Percentiles rank a stretch among this genome's conserved stretches.
Evolutionary conservation across 1,284 basidiomycete species (phyloP).

Genomic region (Cryptococcus sp.): DNA sequence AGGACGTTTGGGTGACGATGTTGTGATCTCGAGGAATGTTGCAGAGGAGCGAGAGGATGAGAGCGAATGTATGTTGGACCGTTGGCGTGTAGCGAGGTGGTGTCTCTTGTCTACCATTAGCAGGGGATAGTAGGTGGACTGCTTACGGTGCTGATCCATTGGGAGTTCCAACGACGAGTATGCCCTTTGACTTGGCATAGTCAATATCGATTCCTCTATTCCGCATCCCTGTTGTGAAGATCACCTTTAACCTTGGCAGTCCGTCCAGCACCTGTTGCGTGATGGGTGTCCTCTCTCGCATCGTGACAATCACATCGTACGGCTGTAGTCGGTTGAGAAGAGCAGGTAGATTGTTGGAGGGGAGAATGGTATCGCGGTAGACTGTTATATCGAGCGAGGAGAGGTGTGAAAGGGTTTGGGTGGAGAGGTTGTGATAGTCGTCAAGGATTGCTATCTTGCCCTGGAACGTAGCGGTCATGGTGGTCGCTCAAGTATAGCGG

Average conservation of each 20-base stretch:
- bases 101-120: neutral
- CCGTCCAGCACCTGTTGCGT: conserved; percentile 51
- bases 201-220: conserved; percentile 53
- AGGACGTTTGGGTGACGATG: conserved; percentile 18
- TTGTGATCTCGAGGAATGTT: conserved; percentile 53
- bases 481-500: no score
- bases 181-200: conserved; percentile 50
- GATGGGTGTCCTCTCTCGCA: conserved; percentile 63
- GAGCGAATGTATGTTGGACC: conserved; percentile 54
- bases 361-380: conserved; percentile 51
- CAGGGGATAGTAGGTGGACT: neutral
- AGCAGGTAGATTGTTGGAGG: conserved; percentile 48
- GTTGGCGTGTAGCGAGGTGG: conserved; percentile 11
- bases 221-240: conserved; percentile 56
- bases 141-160: conserved; percentile 17
- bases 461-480: no score
- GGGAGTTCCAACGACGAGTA: conserved; percentile 56
- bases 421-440: conserved; percentile 57
- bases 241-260: conserved; percentile 56
- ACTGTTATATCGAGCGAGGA: conserved; percentile 19
- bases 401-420: conserved; percentile 47
- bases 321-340: conserved; percentile 52
- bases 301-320: conserved; percentile 59
- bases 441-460: conserved; percentile 54
- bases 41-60: conserved; percentile 55